Evolutionary conservation across 306 rosid species (phyloP), one percentile per base, ranked within the genome.

Genomic region (Sechiopsis laciniata): DNA sequence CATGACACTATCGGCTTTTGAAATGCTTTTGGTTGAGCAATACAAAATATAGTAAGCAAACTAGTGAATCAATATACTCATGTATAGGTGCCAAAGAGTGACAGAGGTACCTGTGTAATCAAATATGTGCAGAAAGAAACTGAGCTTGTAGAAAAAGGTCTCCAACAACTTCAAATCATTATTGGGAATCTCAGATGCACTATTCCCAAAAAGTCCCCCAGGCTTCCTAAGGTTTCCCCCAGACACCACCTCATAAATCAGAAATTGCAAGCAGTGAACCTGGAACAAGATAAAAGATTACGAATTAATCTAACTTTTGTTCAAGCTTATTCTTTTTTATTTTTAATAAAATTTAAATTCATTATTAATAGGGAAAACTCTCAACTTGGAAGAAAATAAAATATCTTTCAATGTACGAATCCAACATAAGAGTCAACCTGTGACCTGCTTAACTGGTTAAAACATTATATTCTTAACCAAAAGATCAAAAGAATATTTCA

Each of bases 211-310:
- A 61, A 93, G 97, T 53, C 98, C 98, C 52, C 98, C 98, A 52
- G 98, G 98, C 89, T 91, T 90, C 89, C 97, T 82, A 74, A 90
- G 97, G 81, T 93, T 94, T 60, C 98, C 98, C 79, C 98, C 98
- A 78, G 98, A 94, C 71, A 94, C 98, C 81, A 87, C 92, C 85
- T 94, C 96, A 78, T 94, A 90, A 83, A 94, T 90, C 80, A 94
- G 84, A 83, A 94, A 94, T 84, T 90, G 98, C 91, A 94, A 84
- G 87, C 98, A 90, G 82, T 94, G 98, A 71, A 90, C 91, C 98
- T 94, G 81, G 19, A 84, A 76, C 55, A 48, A 61, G 32, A 61
- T 72, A 75, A 59, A 75, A 55, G 80, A 68, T 78, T 84, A 67
- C 64, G 10, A 79, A 24, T 35, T 50, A 22, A 56, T 52, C 17